Base-by-base conservation (phyloP, 2,329 filamentous ascomycete genomes). In the Fusarium sp. region DNA sequence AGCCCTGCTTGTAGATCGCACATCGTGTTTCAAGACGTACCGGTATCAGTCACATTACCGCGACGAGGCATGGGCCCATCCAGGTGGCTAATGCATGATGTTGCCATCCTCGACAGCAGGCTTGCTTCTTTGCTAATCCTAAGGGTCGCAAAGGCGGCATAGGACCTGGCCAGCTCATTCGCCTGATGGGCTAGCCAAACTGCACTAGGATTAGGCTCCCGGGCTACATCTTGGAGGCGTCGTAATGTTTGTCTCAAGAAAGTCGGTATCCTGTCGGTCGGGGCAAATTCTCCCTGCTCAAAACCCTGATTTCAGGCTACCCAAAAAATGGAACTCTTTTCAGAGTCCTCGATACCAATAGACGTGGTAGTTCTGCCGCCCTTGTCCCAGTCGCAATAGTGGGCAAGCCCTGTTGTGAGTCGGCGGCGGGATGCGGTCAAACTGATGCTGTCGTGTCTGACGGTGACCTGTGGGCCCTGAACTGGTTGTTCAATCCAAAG, bases 41-140 rank as follows among this genome's bases (percentile, higher is more conserved):
- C 49, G 27, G 25, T 53, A 30, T 53, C 49, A 20, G 49, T 53
- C 18, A 53, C 34, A 11, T 53, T 53, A 22, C 49, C 32, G 8
- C 6, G 34, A 25, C 34, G 24, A 43, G 24, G 29, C 4, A 43
- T 38, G 4, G 49, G 18, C 9, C 49, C 24, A 22, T 43, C 30
- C 24, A 53, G 25, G 18, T 53, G 34, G 22, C n/a, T 24, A 40
- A 41, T 53, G 8, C 34, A 53, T 43, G 20, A 4, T 2, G 34
- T 30, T 53, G 49, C 49, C 34, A 41, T 53, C 25, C 49, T 53
- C 12, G 34, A 53, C 12, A 53, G 13, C 18, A 53, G 38, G 25
- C 49, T 53, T 16, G 49, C 25, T 53, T 53, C 49, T 41, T 53
- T 53, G 22, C n/a, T 30, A 22, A 53, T 53, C 25, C 49, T 53